phyloP scores from a whole-genome alignment of 2,329 filamentous ascomycete genomes.

The Chalara sp. region DNA sequence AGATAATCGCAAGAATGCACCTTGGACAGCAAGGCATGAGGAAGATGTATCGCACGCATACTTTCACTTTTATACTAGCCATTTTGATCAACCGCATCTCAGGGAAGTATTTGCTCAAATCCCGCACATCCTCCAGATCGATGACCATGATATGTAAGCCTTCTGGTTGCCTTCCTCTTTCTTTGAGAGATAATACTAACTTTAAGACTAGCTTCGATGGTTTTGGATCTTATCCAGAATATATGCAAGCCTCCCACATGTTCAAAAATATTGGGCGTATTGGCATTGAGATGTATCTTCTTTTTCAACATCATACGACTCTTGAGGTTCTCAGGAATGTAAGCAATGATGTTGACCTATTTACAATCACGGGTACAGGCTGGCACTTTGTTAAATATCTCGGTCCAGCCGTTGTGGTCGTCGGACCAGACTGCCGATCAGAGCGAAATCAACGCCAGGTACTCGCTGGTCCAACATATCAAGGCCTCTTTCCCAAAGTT shows the following conservation, averaged over 20 bases:
- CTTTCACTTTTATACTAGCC: constrained; percentile 98
- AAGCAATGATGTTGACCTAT: constrained; percentile 81
- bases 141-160: constrained; percentile 96
- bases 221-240: constrained; percentile 93
- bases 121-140: constrained; percentile 84
- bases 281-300: constrained; percentile 93
- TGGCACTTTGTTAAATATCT: constrained; percentile 99
- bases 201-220: constrained; percentile 72
- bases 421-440: constrained; percentile 86
- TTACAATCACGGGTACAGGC: constrained; percentile 92
- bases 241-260: constrained; percentile 96
- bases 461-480: constrained; percentile 92
- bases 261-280: constrained; percentile 98
- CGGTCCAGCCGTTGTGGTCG: constrained; percentile 81
- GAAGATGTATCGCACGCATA: constrained; percentile 95
- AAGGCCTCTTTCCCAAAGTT: constrained; percentile 93
- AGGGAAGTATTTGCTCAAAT: constrained; percentile 97
- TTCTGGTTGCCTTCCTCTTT: background rate
- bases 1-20: constrained; percentile 81
- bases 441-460: constrained; percentile 88
- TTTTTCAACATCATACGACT: constrained; percentile 98
- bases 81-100: constrained; percentile 94
- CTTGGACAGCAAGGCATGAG: constrained; percentile 91
- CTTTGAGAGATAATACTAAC: constrained; percentile 7
- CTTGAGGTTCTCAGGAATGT: constrained; percentile 88